These are phyloP conservation scores for Acanthamoeba triangularis DNA, from an alignment of 208 protist species.

Conservation along the genomic window DNA sequence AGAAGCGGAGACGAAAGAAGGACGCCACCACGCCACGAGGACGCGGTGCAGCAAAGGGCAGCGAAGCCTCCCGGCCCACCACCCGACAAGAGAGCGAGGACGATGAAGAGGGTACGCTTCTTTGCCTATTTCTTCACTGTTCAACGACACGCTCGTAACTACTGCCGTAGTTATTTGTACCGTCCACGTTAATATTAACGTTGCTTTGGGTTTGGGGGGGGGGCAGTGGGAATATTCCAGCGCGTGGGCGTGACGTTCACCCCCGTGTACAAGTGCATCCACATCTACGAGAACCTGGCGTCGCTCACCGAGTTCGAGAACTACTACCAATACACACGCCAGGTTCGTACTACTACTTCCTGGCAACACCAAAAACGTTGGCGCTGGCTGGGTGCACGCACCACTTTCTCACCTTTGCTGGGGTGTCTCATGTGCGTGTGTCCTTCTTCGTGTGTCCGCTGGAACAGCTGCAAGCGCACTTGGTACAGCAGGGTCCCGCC, in stretches of 20 bases:
- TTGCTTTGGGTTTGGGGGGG: neutral
- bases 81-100: neutral
- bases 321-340: constrained; percentile 31
- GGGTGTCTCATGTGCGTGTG: neutral
- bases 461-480: constrained; percentile 22
- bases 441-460: neutral
- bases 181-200: no score
- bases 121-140: neutral
- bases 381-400: neutral
- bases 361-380: neutral
- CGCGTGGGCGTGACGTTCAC: neutral
- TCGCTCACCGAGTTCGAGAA: neutral
- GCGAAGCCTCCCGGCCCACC: neutral
- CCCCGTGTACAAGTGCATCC: constrained; percentile 18
- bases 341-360: neutral
- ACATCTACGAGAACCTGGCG: neutral
- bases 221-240: neutral
- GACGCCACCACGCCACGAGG: neutral
- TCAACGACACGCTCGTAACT: no score
- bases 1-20: constrained; percentile 2
- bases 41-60: neutral
- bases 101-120: neutral
- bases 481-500: neutral
- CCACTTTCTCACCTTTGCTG: no score
- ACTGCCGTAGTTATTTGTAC: no score